Conservation (phyloP, 345 rosid genomes). For the Turritis glabra region DNA sequence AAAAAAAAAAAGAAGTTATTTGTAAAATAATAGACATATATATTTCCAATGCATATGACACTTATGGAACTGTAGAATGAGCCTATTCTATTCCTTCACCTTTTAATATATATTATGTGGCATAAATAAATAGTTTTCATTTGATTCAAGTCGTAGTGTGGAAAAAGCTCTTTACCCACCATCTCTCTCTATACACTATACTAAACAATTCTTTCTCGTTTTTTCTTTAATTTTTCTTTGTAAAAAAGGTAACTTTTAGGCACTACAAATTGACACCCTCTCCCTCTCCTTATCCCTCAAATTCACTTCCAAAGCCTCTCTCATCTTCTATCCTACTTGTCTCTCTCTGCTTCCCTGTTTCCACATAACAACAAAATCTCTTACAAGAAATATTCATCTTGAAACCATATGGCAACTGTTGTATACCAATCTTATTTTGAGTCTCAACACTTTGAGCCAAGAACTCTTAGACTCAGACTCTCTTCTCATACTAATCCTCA, state of each 20-base stretch:
- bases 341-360: slow-evolving; percentile 22
- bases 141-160: slow-evolving; percentile 39
- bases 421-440: slow-evolving; percentile 65
- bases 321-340: slow-evolving; percentile 12
- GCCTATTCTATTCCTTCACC: slow-evolving; percentile 24
- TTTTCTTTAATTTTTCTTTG: not conserved
- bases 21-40: not conserved
- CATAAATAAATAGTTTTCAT: slow-evolving; percentile 24
- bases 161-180: slow-evolving; percentile 38
- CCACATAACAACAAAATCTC: slow-evolving; percentile 13
- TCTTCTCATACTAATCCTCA: slow-evolving; percentile 47
- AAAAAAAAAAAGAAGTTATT: not conserved
- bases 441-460: slow-evolving; percentile 57
- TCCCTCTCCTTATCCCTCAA: slow-evolving; percentile 43
- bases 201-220: slow-evolving; percentile 18
- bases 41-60: slow-evolving; percentile 4
- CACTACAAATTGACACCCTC: slow-evolving; percentile 39
- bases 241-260: slow-evolving; percentile 29
- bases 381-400: not conserved
- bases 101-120: slow-evolving; percentile 37
- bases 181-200: slow-evolving; percentile 30
- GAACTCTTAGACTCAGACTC: slow-evolving; percentile 56
- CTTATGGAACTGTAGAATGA: slow-evolving; percentile 20
- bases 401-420: slow-evolving; percentile 59
- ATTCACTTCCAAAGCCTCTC: slow-evolving; percentile 33